Evolutionary conservation across 805 yeast genomes (phyloP), one percentile per base, ranked within the genome.

Genomic region (Candida yuanshanica): DNA sequence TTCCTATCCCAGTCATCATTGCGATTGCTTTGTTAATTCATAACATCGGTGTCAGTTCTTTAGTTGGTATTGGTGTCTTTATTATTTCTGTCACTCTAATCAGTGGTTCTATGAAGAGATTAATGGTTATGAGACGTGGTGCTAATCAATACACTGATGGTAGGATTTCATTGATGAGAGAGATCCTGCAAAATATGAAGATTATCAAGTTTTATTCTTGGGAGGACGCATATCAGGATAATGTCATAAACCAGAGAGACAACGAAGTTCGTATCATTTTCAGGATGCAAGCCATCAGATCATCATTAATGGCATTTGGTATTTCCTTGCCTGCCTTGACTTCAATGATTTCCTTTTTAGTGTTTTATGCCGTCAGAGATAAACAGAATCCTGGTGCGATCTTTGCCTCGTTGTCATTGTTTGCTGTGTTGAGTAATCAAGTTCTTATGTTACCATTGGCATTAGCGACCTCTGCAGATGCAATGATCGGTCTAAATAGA

Each of bases 201-300:
- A 72, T 82, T 58, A 83, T 87, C 63, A 87, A 87, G 65, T 84
- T 72, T 59, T 87, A 87, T 57, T 82, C 91, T 2, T 87, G 95
- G 95, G 95, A 88, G 63, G 70, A 69, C 21, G 86, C 95, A 1
- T 87, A 85, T 59, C 67, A 69, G 40, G 58, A 69, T 11, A 59
- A 73, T 35, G 72, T 86, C 33, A 51, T 75, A 7, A 67, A 68
- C 4, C 64, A 75, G 27, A 72, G 96, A 55, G 50, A 51, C 1
- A 59, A 65, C 20, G 95, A 87, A 61, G 77, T 82, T 74, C 47
- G 51, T 8, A 63, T 69, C 38, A 68, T 86, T 48, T 69, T 75
- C 52, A 64, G 60, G 36, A 73, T 84, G 68, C 87, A 83, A 53
- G 64, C 77, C 32, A 55, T 76, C 24, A 75, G 90, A 59, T 83